Evolutionary conservation across 768 basidiomycete species (phyloP).

Genomic region (Sarcomyxa edulis): DNA sequence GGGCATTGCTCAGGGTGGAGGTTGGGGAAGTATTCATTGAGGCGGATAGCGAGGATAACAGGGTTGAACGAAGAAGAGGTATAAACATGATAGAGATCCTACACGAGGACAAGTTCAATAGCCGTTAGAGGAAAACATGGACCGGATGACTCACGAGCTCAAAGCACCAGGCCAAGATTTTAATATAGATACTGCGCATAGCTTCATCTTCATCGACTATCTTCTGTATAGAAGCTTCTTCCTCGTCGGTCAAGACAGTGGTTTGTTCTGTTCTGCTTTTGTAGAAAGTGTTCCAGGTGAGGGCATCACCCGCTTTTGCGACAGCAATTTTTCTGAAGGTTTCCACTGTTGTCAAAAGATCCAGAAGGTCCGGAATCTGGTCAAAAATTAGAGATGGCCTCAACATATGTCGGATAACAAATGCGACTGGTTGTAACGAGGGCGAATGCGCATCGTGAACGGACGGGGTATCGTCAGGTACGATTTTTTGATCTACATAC

Average conservation of each 20-base stretch:
- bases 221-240: constrained; percentile 8
- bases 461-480: neutral
- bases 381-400: constrained; percentile 15
- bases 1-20: neutral
- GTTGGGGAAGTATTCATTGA: constrained; percentile 3
- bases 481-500: neutral
- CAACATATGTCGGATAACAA: constrained; percentile 26
- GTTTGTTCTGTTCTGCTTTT: constrained; percentile 8
- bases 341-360: constrained; percentile 30
- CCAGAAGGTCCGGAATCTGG: constrained; percentile 27
- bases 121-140: neutral
- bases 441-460: constrained; percentile 9
- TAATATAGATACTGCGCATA: neutral
- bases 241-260: constrained; percentile 9
- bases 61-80: neutral
- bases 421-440: constrained; percentile 24
- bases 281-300: constrained; percentile 23
- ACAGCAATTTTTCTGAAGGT: constrained; percentile 25
- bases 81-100: constrained; percentile 3
- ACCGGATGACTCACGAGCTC: neutral
- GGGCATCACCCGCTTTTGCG: constrained; percentile 18
- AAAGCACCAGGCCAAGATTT: neutral
- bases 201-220: neutral
- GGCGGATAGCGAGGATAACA: constrained; percentile 1
- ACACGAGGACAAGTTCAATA: neutral